A percentile compares a stretch with the other conserved stretches of the same genome.
These are phyloP conservation scores for Aspergillus heteromorphus DNA, from an alignment of 495 filamentous ascomycete species.

Conservation along the genomic window DNA sequence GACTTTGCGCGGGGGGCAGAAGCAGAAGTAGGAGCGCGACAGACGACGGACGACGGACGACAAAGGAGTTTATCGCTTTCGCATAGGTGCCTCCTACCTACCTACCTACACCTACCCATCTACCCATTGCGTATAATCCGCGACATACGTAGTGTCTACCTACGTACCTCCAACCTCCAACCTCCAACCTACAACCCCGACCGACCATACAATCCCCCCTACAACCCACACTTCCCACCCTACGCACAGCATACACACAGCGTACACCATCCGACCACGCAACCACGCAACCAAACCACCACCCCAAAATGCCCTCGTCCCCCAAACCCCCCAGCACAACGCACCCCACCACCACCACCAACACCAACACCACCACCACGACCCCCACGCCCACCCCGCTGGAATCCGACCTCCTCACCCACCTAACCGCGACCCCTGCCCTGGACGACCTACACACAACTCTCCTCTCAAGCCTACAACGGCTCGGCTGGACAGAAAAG, in stretches of 20 bases:
- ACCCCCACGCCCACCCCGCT: conserved; percentile 30
- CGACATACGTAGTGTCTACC: no score
- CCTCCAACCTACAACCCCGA: neutral
- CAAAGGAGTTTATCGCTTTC: no score
- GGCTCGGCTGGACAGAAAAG: conserved; percentile 40
- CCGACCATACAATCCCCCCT: neutral
- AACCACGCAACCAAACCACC: neutral
- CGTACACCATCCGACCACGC: no score
- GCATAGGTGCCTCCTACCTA: no score
- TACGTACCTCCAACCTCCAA: no score
- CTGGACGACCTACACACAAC: conserved; percentile 40
- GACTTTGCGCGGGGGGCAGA: no score
- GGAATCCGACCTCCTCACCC: conserved; percentile 41
- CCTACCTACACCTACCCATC: neutral
- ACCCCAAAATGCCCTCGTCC: neutral
- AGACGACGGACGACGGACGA: no score
- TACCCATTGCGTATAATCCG: neutral
- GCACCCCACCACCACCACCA: conserved; percentile 12
- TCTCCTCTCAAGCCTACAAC: conserved; percentile 38
- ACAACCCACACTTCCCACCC: no score
- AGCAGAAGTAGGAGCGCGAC: no score
- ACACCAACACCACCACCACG: neutral
- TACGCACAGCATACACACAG: no score
- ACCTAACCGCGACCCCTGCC: conserved; percentile 37
- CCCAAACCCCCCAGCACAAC: neutral